Conservation (phyloP, 441 rosid species). For the Kokia cookei region DNA sequence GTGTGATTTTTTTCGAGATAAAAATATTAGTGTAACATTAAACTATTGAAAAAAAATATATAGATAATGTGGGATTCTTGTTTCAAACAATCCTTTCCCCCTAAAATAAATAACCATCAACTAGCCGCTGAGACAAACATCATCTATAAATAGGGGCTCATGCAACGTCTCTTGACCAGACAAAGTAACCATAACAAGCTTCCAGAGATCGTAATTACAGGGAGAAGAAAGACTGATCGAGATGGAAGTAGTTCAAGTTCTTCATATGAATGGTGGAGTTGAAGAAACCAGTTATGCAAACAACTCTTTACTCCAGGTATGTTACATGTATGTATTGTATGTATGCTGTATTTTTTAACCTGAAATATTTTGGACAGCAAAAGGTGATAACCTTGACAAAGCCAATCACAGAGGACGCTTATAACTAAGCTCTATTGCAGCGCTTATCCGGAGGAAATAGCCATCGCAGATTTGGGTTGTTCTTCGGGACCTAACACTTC, state of each 20-base stretch:
- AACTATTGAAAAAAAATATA: no score
- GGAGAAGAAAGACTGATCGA: background rate
- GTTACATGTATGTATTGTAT: background rate
- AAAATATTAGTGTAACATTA: no score
- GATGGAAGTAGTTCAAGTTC: conserved; percentile 6
- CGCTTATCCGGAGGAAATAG: conserved; percentile 2
- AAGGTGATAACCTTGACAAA: conserved; percentile 13
- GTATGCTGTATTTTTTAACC: no score
- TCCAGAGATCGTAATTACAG: background rate
- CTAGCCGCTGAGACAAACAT: no score
- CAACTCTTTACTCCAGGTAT: conserved; percentile 39
- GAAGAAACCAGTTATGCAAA: conserved; percentile 35
- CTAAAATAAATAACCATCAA: no score
- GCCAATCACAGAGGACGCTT: conserved; percentile 11
- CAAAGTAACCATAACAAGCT: background rate
- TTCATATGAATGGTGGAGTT: conserved; percentile 40
- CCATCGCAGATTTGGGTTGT: background rate
- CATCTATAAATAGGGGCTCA: background rate
- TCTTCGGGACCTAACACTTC: background rate
- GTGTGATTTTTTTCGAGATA: no score
- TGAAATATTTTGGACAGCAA: background rate
- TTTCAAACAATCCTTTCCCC: no score
- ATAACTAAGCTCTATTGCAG: background rate
- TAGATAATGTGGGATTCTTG: no score
- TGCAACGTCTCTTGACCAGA: background rate